A percentile compares a stretch with the other conserved stretches of the same genome.
These are phyloP conservation scores for Fusarium piperis DNA, from an alignment of 2,329 filamentous ascomycete genomes.

Conservation along the genomic window DNA sequence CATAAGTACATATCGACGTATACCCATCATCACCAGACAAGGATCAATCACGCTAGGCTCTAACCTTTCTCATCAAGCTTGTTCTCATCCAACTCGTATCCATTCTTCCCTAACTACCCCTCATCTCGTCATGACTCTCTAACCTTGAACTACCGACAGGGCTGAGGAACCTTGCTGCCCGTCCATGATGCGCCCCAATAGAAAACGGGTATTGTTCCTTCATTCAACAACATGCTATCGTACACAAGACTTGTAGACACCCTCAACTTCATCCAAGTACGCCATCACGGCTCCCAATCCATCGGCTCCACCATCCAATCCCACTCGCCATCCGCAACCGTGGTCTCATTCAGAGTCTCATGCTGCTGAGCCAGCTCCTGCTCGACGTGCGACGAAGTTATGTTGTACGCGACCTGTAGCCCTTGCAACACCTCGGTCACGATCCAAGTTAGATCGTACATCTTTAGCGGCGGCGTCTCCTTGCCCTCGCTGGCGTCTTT, in stretches of 20 bases:
- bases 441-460: conserved; percentile 71
- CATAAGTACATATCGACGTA: neutral
- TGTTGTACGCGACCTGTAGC: conserved; percentile 65
- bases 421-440: conserved; percentile 66
- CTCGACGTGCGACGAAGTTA: conserved; percentile 59
- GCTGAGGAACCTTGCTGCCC: neutral
- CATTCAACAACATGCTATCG: neutral
- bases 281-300: conserved; percentile 48
- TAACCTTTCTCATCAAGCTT: neutral
- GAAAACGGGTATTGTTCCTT: neutral
- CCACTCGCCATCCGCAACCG: conserved; percentile 45
- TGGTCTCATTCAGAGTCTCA: conserved; percentile 13
- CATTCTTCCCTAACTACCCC: neutral
- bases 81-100: neutral
- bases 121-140: neutral
- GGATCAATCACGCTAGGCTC: neutral
- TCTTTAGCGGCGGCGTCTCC: conserved; percentile 57
- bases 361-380: conserved; percentile 56
- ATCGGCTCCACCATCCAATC: conserved; percentile 54
- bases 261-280: neutral
- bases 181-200: neutral
- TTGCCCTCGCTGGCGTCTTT: conserved; percentile 69
- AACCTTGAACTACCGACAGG: neutral
- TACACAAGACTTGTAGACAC: neutral
- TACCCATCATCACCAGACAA: neutral